These are phyloP conservation scores for Fusarium decemcellulare DNA, from an alignment of 2,329 filamentous ascomycete genomes.

Conservation along the genomic window DNA sequence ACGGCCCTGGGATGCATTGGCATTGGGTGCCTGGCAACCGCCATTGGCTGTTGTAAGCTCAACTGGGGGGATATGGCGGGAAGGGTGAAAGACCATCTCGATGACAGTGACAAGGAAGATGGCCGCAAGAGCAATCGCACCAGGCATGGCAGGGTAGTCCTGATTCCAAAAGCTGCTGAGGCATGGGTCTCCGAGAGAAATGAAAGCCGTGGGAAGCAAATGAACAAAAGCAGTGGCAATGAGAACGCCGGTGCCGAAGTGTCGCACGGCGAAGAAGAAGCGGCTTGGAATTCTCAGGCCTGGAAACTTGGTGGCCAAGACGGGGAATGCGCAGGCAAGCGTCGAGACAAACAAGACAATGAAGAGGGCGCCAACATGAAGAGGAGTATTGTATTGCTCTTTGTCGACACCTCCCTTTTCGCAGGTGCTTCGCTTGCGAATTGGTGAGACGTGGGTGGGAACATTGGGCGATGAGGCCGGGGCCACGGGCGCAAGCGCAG, in stretches of 20 bases:
- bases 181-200: conserved; percentile 74
- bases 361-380: conserved; percentile 71
- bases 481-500: conserved; percentile 20
- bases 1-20: conserved; percentile 21
- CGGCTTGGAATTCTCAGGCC: conserved; percentile 66
- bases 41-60: conserved; percentile 14
- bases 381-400: conserved; percentile 66
- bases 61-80: conserved; percentile 49
- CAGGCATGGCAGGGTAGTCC: conserved; percentile 83
- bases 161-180: conserved; percentile 82
- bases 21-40: not conserved
- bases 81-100: conserved; percentile 76
- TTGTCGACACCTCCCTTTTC: conserved; percentile 48
- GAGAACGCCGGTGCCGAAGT: conserved; percentile 84
- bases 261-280: conserved; percentile 71
- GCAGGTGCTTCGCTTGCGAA: conserved; percentile 49
- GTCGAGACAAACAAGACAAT: conserved; percentile 64
- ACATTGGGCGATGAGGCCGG: conserved; percentile 14
- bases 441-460: conserved; percentile 27
- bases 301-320: conserved; percentile 67
- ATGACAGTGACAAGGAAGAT: conserved; percentile 85
- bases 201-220: conserved; percentile 76
- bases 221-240: conserved; percentile 86
- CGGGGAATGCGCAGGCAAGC: conserved; percentile 66
- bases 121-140: conserved; percentile 83